Evolutionary conservation across 805 yeast species (phyloP), one percentile per base, ranked within the genome.

Genomic region (Candida mattraensis): DNA sequence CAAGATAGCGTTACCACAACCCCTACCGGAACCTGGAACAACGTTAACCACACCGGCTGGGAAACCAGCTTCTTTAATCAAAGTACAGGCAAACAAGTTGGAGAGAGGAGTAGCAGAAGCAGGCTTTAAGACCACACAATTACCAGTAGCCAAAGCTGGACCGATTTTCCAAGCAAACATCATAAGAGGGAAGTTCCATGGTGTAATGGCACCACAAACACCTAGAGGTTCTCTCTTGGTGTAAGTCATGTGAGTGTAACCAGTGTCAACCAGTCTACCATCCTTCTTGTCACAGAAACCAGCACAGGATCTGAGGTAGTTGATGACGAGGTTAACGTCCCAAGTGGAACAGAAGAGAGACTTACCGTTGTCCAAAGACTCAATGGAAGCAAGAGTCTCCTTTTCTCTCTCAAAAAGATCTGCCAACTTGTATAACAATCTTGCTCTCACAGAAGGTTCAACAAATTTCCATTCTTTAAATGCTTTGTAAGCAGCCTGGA

Each of bases 81-180:
- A 76, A 44, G 72, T 70, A 47, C 85, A 81, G 39, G 83, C 80
- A 61, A 70, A 85, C 51, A 88, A 73, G 40, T 93, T 94, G 42
- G 95, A 83, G 47, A 89, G 72, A 39, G 96, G 96, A 37, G 97
- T 89, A 44, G 87, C 76, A 70, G 87, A 95, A 38, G 97, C 95
- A 26, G 95, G 76, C 71, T 89, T 89, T 66, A 89, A 68, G 30
- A 89, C 93, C 50, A 85, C 74, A 37, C 88, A 77, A 74, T 87
- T 87, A 67, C 96, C 96, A 36, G 95, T 77, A 39, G 94, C 94
- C 48, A 88, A 64, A 39, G 94, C 95, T 30, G 97, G 96, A 40
- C 89, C 96, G 44, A 89, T 69, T 66, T 89, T 89, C 97, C 97
- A 89, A 18, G 94, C 71, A 70, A 87, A 83, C 93, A 89, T 88